Evolutionary conservation across 1,139 yeast genomes (phyloP).

Genomic region (Zhuliangozyma parablackwelliae): DNA sequence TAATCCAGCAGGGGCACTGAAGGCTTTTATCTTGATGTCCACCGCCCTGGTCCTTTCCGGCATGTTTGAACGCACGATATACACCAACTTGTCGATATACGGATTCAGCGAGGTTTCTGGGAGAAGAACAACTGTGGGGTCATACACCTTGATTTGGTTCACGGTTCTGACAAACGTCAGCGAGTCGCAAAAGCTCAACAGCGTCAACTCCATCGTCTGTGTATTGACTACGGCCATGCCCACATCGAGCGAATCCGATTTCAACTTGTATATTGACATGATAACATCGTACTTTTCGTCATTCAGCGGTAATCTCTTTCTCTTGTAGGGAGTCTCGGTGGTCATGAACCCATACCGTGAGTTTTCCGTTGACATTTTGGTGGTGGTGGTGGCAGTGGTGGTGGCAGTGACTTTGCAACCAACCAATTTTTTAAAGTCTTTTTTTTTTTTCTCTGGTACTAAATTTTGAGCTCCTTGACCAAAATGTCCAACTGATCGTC

Average conservation of each 20-base stretch:
- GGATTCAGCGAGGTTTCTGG: constrained; percentile 23
- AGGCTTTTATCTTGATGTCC: constrained; percentile 17
- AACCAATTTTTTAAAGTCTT: too few relatives aligned
- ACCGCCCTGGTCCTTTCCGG: constrained; percentile 16
- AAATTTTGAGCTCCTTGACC: constrained; percentile 1
- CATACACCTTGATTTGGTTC: constrained; percentile 32
- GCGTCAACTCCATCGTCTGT: constrained; percentile 16
- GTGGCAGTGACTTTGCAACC: too few relatives aligned
- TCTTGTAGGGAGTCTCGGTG: constrained; percentile 1
- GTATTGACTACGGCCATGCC: constrained; percentile 9
- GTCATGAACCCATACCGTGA: constrained; percentile 6
- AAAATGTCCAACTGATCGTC: not conserved
- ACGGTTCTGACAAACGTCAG: constrained; percentile 43
- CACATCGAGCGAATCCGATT: constrained; percentile 8
- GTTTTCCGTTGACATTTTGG: not conserved
- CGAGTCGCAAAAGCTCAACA: constrained; percentile 35
- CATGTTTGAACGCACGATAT: constrained; percentile 30
- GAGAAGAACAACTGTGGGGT: constrained; percentile 32
- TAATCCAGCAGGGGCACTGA: constrained; percentile 13
- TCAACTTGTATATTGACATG: constrained; percentile 8
- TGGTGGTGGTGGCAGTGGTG: too few relatives aligned
- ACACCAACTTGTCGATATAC: constrained; percentile 26
- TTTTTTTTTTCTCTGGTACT: too few relatives aligned
- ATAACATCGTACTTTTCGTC: constrained; percentile 6
- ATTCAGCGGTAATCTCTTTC: not conserved